Evolutionary conservation across 2,329 filamentous ascomycete species (phyloP).

Genomic region (Ceratocystiopsis minuta): DNA sequence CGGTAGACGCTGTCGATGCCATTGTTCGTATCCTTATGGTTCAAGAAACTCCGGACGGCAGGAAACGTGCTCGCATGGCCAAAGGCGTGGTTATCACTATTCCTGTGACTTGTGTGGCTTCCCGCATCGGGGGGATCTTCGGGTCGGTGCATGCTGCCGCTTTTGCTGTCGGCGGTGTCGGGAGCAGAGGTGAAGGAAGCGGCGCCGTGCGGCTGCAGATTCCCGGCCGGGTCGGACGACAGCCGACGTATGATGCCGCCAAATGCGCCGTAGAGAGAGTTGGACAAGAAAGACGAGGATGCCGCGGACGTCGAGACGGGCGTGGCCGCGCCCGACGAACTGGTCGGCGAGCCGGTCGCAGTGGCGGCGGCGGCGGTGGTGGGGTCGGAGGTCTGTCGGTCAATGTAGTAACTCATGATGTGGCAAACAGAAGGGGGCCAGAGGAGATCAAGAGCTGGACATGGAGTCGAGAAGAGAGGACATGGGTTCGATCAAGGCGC

Average conservation of each 20-base stretch:
- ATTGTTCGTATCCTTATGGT: constrained; percentile 1
- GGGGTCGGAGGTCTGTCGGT: constrained; percentile 1
- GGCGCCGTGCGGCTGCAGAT: constrained; percentile 8
- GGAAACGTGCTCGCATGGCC: constrained; percentile 2
- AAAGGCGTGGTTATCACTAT: neutral
- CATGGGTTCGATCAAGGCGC: too few relatives aligned
- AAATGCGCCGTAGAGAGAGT: constrained; percentile 24
- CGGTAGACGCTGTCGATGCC: constrained; percentile 18
- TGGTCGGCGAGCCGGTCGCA: constrained; percentile 2
- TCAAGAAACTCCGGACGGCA: neutral
- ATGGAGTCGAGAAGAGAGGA: too few relatives aligned
- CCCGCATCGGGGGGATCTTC: too few relatives aligned
- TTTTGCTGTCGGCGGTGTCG: too few relatives aligned
- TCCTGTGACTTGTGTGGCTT: too few relatives aligned
- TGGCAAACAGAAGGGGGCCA: too few relatives aligned
- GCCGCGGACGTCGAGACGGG: constrained; percentile 12
- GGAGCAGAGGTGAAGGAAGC: too few relatives aligned
- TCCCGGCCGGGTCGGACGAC: constrained; percentile 26
- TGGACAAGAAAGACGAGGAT: constrained; percentile 15
- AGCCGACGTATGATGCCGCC: constrained; percentile 53
- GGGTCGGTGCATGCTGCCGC: too few relatives aligned
- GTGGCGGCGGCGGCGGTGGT: neutral
- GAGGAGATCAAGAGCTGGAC: too few relatives aligned
- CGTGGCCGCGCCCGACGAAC: constrained; percentile 6
- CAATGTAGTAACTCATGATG: constrained; percentile 1